Evolutionary conservation across 2,329 filamentous ascomycete species (phyloP).

Genomic region (Rutstroemia sp.): DNA sequence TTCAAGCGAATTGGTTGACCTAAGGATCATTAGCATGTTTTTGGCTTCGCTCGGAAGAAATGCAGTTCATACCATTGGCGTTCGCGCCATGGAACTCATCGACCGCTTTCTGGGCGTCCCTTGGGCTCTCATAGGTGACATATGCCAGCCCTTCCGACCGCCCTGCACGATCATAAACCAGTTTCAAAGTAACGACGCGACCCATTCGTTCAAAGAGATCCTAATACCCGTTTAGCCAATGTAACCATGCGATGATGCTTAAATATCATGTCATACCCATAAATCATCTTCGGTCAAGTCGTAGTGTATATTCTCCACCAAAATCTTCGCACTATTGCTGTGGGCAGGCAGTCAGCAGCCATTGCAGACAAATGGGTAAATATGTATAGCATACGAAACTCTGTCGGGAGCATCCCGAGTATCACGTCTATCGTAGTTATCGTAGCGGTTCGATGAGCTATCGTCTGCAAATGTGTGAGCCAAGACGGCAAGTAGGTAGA

Average conservation of each 20-base stretch:
- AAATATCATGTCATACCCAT: constrained; percentile 45
- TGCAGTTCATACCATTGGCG: constrained; percentile 57
- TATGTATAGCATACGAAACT: neutral
- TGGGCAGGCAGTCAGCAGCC: constrained; percentile 24
- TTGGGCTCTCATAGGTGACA: constrained; percentile 66
- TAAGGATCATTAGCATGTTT: constrained; percentile 24
- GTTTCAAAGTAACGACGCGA: constrained; percentile 57
- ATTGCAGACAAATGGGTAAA: neutral
- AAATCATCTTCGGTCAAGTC: constrained; percentile 82
- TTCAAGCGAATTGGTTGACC: constrained; percentile 75
- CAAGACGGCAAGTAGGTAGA: neutral
- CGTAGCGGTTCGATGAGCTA: constrained; percentile 8
- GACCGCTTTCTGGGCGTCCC: constrained; percentile 69
- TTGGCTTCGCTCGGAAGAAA: neutral
- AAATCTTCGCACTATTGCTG: constrained; percentile 56
- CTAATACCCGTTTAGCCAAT: constrained; percentile 37
- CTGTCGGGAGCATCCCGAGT: neutral
- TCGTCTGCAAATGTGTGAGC: constrained; percentile 24
- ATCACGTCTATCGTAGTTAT: neutral
- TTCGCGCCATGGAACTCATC: constrained; percentile 83
- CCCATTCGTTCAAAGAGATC: constrained; percentile 77
- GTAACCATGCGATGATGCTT: neutral
- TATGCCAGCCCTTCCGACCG: constrained; percentile 80
- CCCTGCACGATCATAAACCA: constrained; percentile 81
- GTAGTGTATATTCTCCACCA: constrained; percentile 87